Percentiles rank a stretch among this genome's conserved stretches.
phyloP scores from a whole-genome alignment of 345 rosid species.

The Rhodamnia rubescens region DNA sequence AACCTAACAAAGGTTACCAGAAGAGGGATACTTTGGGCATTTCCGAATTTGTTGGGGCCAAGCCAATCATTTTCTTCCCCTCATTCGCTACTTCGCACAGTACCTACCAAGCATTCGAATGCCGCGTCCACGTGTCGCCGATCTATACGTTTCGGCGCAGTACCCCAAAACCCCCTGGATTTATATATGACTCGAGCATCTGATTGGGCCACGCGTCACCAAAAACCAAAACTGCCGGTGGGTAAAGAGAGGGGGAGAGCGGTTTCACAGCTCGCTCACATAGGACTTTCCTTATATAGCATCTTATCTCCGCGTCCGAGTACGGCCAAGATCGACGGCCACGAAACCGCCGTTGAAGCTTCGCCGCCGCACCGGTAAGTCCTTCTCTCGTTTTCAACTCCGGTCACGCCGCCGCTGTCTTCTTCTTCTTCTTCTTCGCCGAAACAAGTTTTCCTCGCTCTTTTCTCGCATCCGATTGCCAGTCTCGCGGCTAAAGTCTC shows the following conservation, averaged over 20 bases:
- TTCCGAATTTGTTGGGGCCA: neutral
- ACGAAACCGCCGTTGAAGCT: neutral
- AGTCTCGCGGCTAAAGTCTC: neutral
- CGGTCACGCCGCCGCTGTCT: neutral
- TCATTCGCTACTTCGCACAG: neutral
- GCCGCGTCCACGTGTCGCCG: constrained; percentile 1
- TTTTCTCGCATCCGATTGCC: neutral
- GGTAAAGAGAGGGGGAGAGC: neutral
- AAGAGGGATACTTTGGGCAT: too few relatives aligned
- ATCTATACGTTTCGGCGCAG: neutral
- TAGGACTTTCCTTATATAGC: constrained; percentile 5
- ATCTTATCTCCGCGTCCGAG: neutral
- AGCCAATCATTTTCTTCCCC: neutral
- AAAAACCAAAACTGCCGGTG: neutral
- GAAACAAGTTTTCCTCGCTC: neutral
- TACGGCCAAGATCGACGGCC: neutral
- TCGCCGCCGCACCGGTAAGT: neutral
- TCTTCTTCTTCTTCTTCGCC: neutral
- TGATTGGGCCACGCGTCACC: constrained; percentile 2
- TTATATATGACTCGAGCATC: neutral
- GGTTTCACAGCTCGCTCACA: neutral
- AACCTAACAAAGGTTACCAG: too few relatives aligned
- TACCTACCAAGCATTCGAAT: neutral
- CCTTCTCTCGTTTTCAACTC: neutral
- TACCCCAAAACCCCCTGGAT: too few relatives aligned